These are phyloP conservation scores for Amaranthus tricolor DNA, from an alignment of 179 eudicot genomes.

Conservation along the genomic window DNA sequence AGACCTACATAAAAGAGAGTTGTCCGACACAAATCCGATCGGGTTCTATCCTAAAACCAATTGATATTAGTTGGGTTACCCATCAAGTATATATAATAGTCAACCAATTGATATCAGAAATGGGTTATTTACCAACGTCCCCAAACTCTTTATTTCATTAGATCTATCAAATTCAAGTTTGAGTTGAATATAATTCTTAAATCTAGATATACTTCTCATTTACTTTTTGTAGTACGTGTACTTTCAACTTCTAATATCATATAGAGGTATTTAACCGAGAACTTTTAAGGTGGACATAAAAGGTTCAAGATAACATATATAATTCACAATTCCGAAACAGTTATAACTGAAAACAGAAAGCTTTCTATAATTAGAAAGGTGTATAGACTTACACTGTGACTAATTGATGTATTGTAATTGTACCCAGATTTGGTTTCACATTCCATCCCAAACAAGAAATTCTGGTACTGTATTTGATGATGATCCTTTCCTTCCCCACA, in stretches of 20 bases:
- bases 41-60: too few species aligned
- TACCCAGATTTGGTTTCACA: constrained; percentile 37
- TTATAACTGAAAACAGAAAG: not conserved
- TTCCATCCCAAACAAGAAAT: constrained; percentile 51
- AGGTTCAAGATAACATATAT: not conserved
- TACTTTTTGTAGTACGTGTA: not conserved
- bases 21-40: too few species aligned
- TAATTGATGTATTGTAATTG: constrained; percentile 33
- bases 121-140: not conserved
- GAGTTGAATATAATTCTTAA: not conserved
- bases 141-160: not conserved
- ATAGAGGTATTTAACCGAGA: not conserved
- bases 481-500: constrained; percentile 38
- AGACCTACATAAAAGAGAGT: too few species aligned
- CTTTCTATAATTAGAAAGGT: not conserved
- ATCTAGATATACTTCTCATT: not conserved
- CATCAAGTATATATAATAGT: too few species aligned
- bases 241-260: not conserved
- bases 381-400: constrained; percentile 61
- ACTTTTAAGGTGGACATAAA: constrained; percentile 1
- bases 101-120: too few species aligned
- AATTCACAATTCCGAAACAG: not conserved
- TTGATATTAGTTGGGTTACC: too few species aligned
- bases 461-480: constrained; percentile 31
- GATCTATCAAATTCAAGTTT: not conserved